Evolutionary conservation across 306 rosid species (phyloP).

Genomic region (Quercus bicolor): DNA sequence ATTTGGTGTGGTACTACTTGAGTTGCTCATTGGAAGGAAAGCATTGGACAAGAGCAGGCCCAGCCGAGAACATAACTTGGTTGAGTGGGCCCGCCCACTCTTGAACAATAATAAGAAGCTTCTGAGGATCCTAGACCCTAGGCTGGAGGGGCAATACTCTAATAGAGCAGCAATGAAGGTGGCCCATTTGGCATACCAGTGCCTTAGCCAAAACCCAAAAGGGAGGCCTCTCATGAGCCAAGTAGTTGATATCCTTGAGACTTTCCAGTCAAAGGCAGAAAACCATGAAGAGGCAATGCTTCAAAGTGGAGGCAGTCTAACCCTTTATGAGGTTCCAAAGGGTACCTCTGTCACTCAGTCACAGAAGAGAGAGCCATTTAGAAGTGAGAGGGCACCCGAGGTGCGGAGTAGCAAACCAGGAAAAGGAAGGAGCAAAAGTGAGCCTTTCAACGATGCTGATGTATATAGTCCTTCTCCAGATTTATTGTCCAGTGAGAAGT

Average conservation of each 20-base stretch:
- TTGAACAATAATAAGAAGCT: constrained; percentile 78
- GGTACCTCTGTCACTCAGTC: constrained; percentile 23
- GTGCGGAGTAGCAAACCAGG: constrained; percentile 23
- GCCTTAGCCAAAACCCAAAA: constrained; percentile 93
- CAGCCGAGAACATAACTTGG: constrained; percentile 85
- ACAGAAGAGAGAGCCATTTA: constrained; percentile 13
- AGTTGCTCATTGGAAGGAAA: constrained; percentile 82
- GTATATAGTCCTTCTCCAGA: constrained; percentile 21
- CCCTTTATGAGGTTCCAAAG: constrained; percentile 72
- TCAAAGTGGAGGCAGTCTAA: constrained; percentile 55
- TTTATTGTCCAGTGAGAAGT: constrained; percentile 27
- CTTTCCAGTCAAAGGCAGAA: constrained; percentile 46
- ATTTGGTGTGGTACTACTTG: constrained; percentile 89
- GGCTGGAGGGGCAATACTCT: constrained; percentile 80
- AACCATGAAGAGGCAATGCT: constrained; percentile 50
- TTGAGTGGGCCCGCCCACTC: constrained; percentile 92
- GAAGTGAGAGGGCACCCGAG: constrained; percentile 8
- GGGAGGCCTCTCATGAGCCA: constrained; percentile 87
- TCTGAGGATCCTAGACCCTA: constrained; percentile 69
- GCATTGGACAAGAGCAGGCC: constrained; percentile 94
- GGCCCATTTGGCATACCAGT: constrained; percentile 71
- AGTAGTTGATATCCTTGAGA: constrained; percentile 70
- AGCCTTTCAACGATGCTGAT: constrained; percentile 29
- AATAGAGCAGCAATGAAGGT: constrained; percentile 58
- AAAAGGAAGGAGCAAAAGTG: constrained; percentile 31